These are phyloP conservation scores for Hibiscus syriacus DNA, from an alignment of 345 rosid genomes.

Conservation along the genomic window DNA sequence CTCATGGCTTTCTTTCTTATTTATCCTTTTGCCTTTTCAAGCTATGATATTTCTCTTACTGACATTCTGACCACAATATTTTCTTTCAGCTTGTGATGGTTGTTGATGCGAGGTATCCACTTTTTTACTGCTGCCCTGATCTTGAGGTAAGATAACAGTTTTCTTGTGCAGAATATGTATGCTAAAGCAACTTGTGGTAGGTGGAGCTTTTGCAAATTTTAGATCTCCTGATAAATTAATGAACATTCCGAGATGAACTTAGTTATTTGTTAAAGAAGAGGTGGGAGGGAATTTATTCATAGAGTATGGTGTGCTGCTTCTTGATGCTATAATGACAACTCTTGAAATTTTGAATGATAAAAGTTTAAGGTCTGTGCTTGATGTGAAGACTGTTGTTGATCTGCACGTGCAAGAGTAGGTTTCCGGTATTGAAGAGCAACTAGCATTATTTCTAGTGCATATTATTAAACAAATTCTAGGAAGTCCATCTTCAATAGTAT, in stretches of 20 bases:
- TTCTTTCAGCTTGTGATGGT: conserved; percentile 81
- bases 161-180: not conserved
- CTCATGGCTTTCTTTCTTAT: not conserved
- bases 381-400: not conserved
- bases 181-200: not conserved
- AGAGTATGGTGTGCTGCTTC: not conserved
- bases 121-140: conserved; percentile 87
- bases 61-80: not conserved
- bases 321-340: not conserved
- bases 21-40: not conserved
- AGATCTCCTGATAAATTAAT: not conserved
- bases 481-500: not conserved
- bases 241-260: not conserved
- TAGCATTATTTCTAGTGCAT: not conserved
- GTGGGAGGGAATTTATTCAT: not conserved
- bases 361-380: not conserved
- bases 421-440: not conserved
- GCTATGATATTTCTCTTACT: not conserved
- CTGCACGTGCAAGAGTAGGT: not conserved
- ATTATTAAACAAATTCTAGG: not conserved
- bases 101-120: conserved; percentile 90
- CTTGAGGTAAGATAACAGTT: conserved; percentile 57
- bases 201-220: conserved; percentile 6
- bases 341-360: not conserved
- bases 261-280: not conserved